These are phyloP conservation scores for Aureobasidium leucospermi DNA, from an alignment of 2,329 filamentous ascomycete genomes.

Conservation along the genomic window DNA sequence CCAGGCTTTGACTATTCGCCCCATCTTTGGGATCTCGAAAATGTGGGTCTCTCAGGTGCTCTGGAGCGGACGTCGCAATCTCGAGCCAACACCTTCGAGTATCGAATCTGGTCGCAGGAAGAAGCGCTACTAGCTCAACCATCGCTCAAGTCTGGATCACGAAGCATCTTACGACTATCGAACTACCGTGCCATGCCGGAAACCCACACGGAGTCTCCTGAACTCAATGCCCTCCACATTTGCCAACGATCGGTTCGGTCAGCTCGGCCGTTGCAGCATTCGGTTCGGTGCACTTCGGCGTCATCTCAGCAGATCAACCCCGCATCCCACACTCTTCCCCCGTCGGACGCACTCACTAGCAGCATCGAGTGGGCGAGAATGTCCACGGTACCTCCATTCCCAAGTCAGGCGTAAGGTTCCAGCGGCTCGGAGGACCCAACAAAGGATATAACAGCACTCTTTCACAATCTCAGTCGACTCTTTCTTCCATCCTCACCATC, in stretches of 20 bases:
- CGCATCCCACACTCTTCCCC: background rate
- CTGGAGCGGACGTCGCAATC: too few relatives aligned
- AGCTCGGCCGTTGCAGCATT: background rate
- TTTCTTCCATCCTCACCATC: background rate
- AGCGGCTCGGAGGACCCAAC: background rate
- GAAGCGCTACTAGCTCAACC: too few relatives aligned
- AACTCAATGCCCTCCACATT: background rate
- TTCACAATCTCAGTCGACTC: background rate
- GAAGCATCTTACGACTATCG: too few relatives aligned
- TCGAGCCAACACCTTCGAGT: too few relatives aligned
- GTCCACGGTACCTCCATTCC: background rate
- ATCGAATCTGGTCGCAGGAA: too few relatives aligned
- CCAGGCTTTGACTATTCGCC: too few relatives aligned
- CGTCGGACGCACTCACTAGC: background rate
- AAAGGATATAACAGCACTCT: background rate
- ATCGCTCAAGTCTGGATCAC: too few relatives aligned
- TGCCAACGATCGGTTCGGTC: background rate
- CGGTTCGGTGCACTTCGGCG: background rate
- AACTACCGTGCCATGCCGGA: too few relatives aligned
- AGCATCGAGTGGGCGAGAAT: background rate
- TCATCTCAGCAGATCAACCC: background rate
- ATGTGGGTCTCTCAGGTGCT: too few relatives aligned
- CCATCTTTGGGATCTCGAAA: too few relatives aligned
- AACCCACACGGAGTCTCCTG: too few relatives aligned
- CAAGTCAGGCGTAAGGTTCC: background rate